Percentiles rank a stretch among this genome's conserved stretches.
Conservation (phyloP, 768 basidiomycete genomes). For the Termitomyces sp. region DNA sequence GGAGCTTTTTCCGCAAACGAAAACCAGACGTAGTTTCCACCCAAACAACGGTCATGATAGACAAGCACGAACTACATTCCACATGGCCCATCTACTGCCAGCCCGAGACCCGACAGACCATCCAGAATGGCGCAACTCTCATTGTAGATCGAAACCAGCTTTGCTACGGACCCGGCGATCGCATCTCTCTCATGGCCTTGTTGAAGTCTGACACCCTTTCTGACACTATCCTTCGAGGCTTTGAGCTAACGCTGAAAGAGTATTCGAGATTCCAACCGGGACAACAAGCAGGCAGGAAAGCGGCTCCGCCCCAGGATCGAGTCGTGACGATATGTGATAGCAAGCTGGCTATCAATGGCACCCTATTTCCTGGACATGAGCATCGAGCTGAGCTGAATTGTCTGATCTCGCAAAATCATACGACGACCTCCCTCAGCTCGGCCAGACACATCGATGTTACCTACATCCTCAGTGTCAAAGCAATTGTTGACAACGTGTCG, state of each 20-base stretch:
- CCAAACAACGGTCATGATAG: constrained; percentile 72
- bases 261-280: constrained; percentile 71
- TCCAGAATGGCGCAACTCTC: constrained; percentile 69
- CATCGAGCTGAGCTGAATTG: constrained; percentile 74
- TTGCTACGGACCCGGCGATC: constrained; percentile 87
- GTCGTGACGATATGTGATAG: constrained; percentile 60
- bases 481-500: constrained; percentile 66
- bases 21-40: constrained; percentile 68
- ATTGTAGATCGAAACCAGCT: constrained; percentile 72
- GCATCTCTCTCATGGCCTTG: constrained; percentile 66
- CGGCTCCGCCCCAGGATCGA: constrained; percentile 49
- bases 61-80: constrained; percentile 92
- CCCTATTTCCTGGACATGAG: constrained; percentile 68
- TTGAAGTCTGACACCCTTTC: constrained; percentile 69
- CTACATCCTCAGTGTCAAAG: constrained; percentile 75
- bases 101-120: constrained; percentile 62
- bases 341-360: constrained; percentile 68
- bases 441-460: constrained; percentile 86
- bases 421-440: constrained; percentile 76
- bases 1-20: constrained; percentile 80
- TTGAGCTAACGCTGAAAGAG: constrained; percentile 80
- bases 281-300: constrained; percentile 55
- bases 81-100: constrained; percentile 91
- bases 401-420: constrained; percentile 67
- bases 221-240: constrained; percentile 74